Conservation (phyloP, 495 filamentous ascomycete species). For the Amniculicola lignicola region DNA sequence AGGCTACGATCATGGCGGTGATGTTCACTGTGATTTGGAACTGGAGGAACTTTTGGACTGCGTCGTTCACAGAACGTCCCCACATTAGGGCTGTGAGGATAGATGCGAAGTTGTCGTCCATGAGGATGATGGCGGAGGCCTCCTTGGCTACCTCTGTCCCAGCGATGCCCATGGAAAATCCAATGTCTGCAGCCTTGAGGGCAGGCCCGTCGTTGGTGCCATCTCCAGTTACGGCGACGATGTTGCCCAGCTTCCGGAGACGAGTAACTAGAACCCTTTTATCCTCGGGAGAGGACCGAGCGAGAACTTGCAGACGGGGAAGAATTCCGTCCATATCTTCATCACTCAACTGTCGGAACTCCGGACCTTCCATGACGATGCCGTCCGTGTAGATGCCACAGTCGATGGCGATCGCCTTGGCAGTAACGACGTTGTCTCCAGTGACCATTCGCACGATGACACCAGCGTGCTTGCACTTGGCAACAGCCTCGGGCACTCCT, state of each 20-base stretch:
- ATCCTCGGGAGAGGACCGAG: constrained; percentile 83
- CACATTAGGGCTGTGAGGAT: constrained; percentile 88
- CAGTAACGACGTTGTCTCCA: constrained; percentile 79
- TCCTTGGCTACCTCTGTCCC: constrained; percentile 94
- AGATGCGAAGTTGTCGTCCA: constrained; percentile 87
- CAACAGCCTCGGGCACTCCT: constrained; percentile 73
- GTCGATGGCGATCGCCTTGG: constrained; percentile 75
- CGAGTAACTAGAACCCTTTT: constrained; percentile 75
- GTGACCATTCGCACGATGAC: constrained; percentile 90
- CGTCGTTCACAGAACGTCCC: constrained; percentile 88
- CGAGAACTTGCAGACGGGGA: constrained; percentile 75
- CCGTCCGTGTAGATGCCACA: constrained; percentile 79
- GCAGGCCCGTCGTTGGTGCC: constrained; percentile 90
- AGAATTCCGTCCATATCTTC: constrained; percentile 67
- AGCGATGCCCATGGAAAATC: constrained; percentile 89
- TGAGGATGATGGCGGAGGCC: constrained; percentile 84
- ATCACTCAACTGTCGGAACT: constrained; percentile 73
- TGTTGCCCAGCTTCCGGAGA: constrained; percentile 71
- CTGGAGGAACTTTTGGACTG: constrained; percentile 85
- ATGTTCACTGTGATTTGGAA: constrained; percentile 93
- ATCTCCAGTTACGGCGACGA: constrained; percentile 84
- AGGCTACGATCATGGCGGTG: constrained; percentile 78
- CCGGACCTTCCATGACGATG: constrained; percentile 77
- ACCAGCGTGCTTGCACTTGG: constrained; percentile 69
- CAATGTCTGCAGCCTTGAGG: constrained; percentile 79